Conservation (phyloP, 2,329 filamentous ascomycete species). For the Colletotrichum siamense region DNA sequence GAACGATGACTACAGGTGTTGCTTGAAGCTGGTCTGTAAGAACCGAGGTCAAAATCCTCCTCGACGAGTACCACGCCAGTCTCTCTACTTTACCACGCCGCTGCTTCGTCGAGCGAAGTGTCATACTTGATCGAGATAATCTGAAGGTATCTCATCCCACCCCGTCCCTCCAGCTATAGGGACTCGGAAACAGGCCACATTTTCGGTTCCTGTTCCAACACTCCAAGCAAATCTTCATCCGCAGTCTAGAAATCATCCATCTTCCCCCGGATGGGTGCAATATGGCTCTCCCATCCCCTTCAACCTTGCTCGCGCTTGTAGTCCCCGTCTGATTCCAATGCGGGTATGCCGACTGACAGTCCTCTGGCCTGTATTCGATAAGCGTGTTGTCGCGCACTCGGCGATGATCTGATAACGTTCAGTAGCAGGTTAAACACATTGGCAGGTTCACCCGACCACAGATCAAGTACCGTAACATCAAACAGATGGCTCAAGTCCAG, state of each 20-base stretch:
- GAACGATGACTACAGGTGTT: not conserved
- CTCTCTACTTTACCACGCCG: not conserved
- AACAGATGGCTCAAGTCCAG: not conserved
- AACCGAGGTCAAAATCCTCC: not conserved
- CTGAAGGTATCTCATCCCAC: not conserved
- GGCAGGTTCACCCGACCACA: not conserved
- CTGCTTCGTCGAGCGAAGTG: not conserved
- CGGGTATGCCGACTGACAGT: not conserved
- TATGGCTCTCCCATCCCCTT: not conserved
- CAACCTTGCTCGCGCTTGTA: not conserved
- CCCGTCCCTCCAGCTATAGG: not conserved
- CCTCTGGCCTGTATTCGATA: not conserved
- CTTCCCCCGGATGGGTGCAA: not conserved
- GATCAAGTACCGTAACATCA: not conserved
- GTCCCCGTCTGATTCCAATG: not conserved
- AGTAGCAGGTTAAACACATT: not conserved
- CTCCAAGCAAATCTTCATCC: not conserved
- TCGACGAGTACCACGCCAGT: not conserved
- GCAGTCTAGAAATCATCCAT: not conserved
- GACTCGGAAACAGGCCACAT: not conserved
- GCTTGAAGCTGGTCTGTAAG: fast-evolving
- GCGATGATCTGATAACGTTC: not conserved
- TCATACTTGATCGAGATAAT: not conserved
- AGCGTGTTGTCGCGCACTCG: not conserved
- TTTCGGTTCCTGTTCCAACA: not conserved